Base-by-base conservation (phyloP, 83 land plant species). In the Picea abies region DNA sequence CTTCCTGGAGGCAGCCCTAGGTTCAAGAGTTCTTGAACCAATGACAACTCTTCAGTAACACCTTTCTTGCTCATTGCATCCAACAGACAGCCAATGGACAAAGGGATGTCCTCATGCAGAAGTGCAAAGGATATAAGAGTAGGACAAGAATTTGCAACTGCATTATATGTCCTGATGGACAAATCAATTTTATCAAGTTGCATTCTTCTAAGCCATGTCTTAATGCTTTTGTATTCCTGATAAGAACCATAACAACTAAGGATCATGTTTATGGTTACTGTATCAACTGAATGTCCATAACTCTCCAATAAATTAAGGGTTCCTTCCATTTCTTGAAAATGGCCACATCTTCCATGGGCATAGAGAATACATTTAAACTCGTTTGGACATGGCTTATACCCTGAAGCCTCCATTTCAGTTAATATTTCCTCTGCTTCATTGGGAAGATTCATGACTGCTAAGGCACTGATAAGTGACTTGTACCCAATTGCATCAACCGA, bases 141-240 rank as follows among this genome's bases (percentile, higher is more conserved):
- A 0, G 88, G 86, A 60, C 91, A 92, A 14, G 88, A 84, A 79
- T 87, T 92, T 76, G 89, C 69, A 9, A 86, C 90, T 0, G 91
- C 85, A 85, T 89, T 89, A 65, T 86, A 87, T 5, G 91, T 87
- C 47, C 91, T 72, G 23, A 86, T 32, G n/a, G 90, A 89, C 61
- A 88, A 81, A 2, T 26, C 22, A n/a, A 86, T 81, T 0, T 79
- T 70, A 1, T 35, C 77, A 47, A 29, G 58, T 63, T 75, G 87
- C 91, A 88, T 88, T 39, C 66, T 84, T 49, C 63, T 61, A 22
- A 92, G 80, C 90, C 90, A 89, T 6, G 64, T 71, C 1, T 79
- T 80, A 85, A 92, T 86, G 35, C 78, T 68, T 1, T 65, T 4
- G 1, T 67, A 82, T 63, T 82, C 80, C 26, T 79, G 64, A 35